Evolutionary conservation across 2,329 filamentous ascomycete species (phyloP).

Genomic region (Arthrobotrys entomopaga): DNA sequence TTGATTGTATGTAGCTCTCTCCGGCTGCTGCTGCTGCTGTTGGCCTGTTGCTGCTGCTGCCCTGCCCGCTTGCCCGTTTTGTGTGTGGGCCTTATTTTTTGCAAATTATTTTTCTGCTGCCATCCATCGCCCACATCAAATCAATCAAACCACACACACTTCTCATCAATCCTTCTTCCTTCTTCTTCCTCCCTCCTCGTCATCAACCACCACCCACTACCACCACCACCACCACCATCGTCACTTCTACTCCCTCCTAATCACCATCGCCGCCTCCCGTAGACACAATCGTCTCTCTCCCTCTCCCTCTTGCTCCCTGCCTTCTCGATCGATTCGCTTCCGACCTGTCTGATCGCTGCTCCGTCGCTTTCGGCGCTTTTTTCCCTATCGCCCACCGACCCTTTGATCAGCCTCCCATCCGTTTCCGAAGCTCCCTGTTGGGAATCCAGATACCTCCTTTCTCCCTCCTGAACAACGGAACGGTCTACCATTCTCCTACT

Average conservation of each 20-base stretch:
- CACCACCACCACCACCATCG: constrained; percentile 15
- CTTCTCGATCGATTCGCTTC: constrained; percentile 38
- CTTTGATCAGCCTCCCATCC: constrained; percentile 17
- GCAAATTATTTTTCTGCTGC: constrained; percentile 48
- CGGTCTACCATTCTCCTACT: constrained; percentile 43
- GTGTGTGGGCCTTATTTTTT: constrained; percentile 45
- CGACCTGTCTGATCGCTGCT: constrained; percentile 25
- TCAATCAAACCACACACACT: neutral
- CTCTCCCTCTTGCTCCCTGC: constrained; percentile 31
- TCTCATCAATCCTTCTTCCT: constrained; percentile 10
- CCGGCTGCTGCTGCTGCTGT: constrained; percentile 27
- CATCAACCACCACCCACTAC: constrained; percentile 8
- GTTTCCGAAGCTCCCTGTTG: constrained; percentile 28
- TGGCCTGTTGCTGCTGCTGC: constrained; percentile 22
- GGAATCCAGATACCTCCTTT: too few species aligned
- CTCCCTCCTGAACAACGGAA: constrained; percentile 26
- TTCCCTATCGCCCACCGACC: constrained; percentile 26
- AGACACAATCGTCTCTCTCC: constrained; percentile 38
- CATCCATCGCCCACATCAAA: constrained; percentile 2
- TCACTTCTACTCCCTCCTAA: constrained; percentile 6
- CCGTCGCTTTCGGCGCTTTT: constrained; percentile 34
- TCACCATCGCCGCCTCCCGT: constrained; percentile 15
- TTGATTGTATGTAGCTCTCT: too few species aligned
- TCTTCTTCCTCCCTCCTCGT: neutral
- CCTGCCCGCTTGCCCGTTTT: constrained; percentile 48